Percentiles rank a stretch among this genome's conserved stretches.
phyloP scores from a whole-genome alignment of 768 basidiomycete genomes.

The Inosperma sp. region DNA sequence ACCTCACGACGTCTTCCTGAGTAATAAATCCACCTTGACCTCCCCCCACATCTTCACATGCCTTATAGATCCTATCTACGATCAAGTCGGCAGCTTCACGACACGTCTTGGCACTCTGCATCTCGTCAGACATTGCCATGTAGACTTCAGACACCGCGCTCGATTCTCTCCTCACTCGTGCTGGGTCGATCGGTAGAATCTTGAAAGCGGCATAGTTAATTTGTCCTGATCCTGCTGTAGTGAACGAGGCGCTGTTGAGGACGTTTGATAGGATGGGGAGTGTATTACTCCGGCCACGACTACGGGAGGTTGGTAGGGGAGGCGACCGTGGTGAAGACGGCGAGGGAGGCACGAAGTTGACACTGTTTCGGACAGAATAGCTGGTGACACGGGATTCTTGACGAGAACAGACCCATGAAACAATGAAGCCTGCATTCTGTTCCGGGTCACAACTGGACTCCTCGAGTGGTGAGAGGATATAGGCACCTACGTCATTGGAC shows the following conservation, averaged over 20 bases:
- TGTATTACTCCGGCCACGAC: slow-evolving; percentile 18
- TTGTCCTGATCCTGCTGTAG: slow-evolving; percentile 23
- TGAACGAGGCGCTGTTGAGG: slow-evolving; percentile 23
- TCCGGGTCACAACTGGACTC: slow-evolving; percentile 82
- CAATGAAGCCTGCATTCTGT: slow-evolving; percentile 85
- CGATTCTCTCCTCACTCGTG: slow-evolving; percentile 44
- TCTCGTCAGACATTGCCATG: slow-evolving; percentile 57
- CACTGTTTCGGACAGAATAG: slow-evolving; percentile 77
- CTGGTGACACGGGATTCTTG: slow-evolving; percentile 76
- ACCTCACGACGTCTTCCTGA: slow-evolving; percentile 80
- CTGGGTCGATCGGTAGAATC: slow-evolving; percentile 67
- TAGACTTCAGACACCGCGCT: slow-evolving; percentile 42
- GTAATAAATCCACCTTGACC: slow-evolving; percentile 47
- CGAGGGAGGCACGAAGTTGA: slow-evolving; percentile 23
- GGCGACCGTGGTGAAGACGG: slow-evolving; percentile 19
- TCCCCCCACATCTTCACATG: slow-evolving; percentile 60
- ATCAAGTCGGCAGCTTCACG: slow-evolving; percentile 73
- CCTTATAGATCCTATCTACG: slow-evolving; percentile 62
- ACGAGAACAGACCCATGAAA: slow-evolving; percentile 71
- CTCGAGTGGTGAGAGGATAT: slow-evolving; percentile 91
- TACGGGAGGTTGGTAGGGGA: slow-evolving; percentile 2
- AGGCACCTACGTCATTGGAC: slow-evolving; percentile 86
- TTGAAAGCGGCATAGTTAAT: slow-evolving; percentile 72
- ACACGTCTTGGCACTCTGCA: slow-evolving; percentile 61
- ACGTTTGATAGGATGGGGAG: slow-evolving; percentile 20